These are phyloP conservation scores for Cystofilobasidium macerans DNA, from an alignment of 768 basidiomycete genomes.

Conservation along the genomic window DNA sequence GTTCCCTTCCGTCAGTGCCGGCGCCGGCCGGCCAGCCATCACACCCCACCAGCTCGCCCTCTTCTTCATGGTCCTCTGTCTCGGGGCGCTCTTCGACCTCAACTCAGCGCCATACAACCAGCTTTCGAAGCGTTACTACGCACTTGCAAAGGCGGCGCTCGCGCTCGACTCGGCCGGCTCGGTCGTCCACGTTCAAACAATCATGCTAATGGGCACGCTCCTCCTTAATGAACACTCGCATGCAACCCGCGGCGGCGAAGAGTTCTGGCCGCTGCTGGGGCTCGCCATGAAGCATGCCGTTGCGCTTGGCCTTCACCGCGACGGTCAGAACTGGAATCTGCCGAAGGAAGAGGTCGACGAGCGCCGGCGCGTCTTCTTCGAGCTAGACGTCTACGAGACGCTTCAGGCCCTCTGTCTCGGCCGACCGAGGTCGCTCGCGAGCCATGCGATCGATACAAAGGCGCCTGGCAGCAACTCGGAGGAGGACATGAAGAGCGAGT, in stretches of 20 bases:
- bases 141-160: conserved; percentile 4
- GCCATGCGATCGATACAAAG: conserved; percentile 8
- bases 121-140: conserved; percentile 11
- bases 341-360: conserved; percentile 21
- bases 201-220: conserved; percentile 20
- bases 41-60: conserved; percentile 49
- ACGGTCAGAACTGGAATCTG: conserved; percentile 21
- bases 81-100: conserved; percentile 55
- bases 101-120: conserved; percentile 34
- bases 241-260: background rate
- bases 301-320: conserved; percentile 20
- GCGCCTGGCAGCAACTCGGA: conserved; percentile 6
- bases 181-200: conserved; percentile 6
- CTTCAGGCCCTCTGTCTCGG: conserved; percentile 1
- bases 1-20: background rate
- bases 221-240: conserved; percentile 7
- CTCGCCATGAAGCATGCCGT: conserved; percentile 12
- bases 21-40: background rate
- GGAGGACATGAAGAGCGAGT: conserved; percentile 1
- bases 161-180: conserved; percentile 19
- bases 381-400: conserved; percentile 3
- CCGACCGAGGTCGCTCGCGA: background rate
- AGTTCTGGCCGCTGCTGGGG: conserved; percentile 7
- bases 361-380: conserved; percentile 13
- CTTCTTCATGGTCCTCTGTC: conserved; percentile 55